Percentiles rank a stretch among this genome's conserved stretches.
These are phyloP conservation scores for Beauveria medogensis DNA, from an alignment of 2,329 filamentous ascomycete species.

Conservation along the genomic window DNA sequence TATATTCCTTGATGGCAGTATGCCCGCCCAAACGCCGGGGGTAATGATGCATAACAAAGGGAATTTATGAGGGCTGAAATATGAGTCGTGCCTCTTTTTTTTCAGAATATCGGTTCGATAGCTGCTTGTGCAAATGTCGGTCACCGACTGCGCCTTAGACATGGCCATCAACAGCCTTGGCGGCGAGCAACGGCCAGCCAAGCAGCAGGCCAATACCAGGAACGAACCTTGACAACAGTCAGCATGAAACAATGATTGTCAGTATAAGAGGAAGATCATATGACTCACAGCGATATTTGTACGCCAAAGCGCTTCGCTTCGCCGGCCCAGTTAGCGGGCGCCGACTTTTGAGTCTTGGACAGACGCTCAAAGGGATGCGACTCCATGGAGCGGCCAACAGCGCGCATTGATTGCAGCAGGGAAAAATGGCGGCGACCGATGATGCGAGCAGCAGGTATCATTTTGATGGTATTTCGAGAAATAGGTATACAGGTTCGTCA, in stretches of 20 bases:
- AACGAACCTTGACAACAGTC: constrained; percentile 24
- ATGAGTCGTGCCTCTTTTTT: background rate
- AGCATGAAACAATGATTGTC: background rate
- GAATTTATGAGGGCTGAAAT: background rate
- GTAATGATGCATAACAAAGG: constrained; percentile 3
- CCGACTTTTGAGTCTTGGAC: constrained; percentile 19
- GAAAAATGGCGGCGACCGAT: constrained; percentile 27
- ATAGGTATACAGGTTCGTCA: background rate
- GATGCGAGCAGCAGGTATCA: constrained; percentile 21
- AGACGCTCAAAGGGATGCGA: constrained; percentile 29
- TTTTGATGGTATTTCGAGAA: background rate
- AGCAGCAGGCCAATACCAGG: constrained; percentile 26
- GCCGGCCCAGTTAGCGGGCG: constrained; percentile 24
- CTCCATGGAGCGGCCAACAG: constrained; percentile 26
- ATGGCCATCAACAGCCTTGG: constrained; percentile 24
- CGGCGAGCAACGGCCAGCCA: constrained; percentile 26
- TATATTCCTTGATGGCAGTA: background rate
- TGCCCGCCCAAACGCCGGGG: background rate
- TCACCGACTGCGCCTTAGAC: constrained; percentile 14
- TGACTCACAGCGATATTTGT: constrained; percentile 27
- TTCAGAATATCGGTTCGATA: too few relatives aligned
- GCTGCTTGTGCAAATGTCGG: background rate
- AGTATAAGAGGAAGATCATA: background rate
- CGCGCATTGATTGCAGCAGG: constrained; percentile 24
- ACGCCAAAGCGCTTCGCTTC: constrained; percentile 24